Percentiles rank a stretch among this genome's conserved stretches.
Conservation (phyloP, 176 grass and related monocot genomes). For the Cenchrus purpureus region DNA sequence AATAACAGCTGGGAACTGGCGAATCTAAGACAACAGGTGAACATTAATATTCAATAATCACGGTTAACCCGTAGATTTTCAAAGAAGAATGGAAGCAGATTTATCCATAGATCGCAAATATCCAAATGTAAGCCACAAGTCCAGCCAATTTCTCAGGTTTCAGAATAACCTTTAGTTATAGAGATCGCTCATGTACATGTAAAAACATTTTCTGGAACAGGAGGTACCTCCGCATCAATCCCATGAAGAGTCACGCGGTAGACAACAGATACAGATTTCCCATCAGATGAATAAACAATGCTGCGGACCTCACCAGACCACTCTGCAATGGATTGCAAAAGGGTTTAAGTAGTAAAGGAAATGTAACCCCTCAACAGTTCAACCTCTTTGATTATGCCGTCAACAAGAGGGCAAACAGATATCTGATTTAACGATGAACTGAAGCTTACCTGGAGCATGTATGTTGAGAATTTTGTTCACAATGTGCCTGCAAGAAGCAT, state of each 20-base stretch:
- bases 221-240: conserved; percentile 87
- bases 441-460: conserved; percentile 75
- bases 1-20: neutral
- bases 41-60: neutral
- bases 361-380: conserved; percentile 18
- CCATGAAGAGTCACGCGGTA: conserved; percentile 93
- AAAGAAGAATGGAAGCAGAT: neutral
- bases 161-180: neutral
- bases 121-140: neutral
- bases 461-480: conserved; percentile 86
- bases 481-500: conserved; percentile 77
- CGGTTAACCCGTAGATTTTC: neutral
- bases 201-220: neutral
- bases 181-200: neutral
- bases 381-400: conserved; percentile 11
- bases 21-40: neutral
- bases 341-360: conserved; percentile 21
- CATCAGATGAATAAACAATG: conserved; percentile 82
- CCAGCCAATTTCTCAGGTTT: neutral
- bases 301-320: conserved; percentile 91
- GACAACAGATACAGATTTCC: conserved; percentile 85
- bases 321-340: conserved; percentile 56
- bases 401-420: neutral
- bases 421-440: neutral
- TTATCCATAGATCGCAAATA: conserved; percentile 10